Base-by-base conservation (phyloP, 164 flowering plant species). In the Tetracentron sinense region DNA sequence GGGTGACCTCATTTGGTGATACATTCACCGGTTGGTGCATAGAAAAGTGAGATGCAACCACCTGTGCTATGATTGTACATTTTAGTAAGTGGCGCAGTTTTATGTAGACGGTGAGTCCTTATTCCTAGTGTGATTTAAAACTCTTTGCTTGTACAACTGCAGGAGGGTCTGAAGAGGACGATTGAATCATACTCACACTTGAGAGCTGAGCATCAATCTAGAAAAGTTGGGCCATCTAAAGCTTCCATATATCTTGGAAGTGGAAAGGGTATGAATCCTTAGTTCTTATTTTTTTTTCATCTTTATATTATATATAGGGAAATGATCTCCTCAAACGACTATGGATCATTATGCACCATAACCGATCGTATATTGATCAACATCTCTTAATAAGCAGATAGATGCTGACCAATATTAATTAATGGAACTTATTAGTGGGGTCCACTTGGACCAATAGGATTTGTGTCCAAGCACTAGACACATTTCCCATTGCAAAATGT, bases 131-230 rank as follows among this genome's bases (percentile, higher is more conserved):
- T 49, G 56, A 12, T 65, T 21, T 62, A 44, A 51, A 15, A 52
- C 16, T 69, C 12, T 27, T 69, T 62, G 58, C 31, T 56, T 25
- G 28, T 26, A 26, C 19, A 20, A 46, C 6, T 76, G 73, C 81
- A 94, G 99, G 97, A 90, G 56, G 98, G 96, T 64, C 54, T 95
- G 38, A 75, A 73, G 56, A 83, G 80, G 80, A 95, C 98, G 58
- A 74, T 92, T 49, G 87, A 82, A 38, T 85, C 97, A 60, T 95
- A 81, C 80, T 69, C 94, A 50, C 80, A 85, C 70, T 71, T 92
- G 77, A 82, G 80, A 64, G 96, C 91, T 70, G 87, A 76, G 30
- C 68, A 63, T 56, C 76, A 53, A 56, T 70, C 70, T 65, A 75
- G 70, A 70, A 80, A 80, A 70, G 87, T 82, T 67, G 89, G 89